Percentiles rank a stretch among this genome's conserved stretches.
These are phyloP conservation scores for Allodekkera sacchari DNA, from an alignment of 805 yeast species.

Conservation along the genomic window DNA sequence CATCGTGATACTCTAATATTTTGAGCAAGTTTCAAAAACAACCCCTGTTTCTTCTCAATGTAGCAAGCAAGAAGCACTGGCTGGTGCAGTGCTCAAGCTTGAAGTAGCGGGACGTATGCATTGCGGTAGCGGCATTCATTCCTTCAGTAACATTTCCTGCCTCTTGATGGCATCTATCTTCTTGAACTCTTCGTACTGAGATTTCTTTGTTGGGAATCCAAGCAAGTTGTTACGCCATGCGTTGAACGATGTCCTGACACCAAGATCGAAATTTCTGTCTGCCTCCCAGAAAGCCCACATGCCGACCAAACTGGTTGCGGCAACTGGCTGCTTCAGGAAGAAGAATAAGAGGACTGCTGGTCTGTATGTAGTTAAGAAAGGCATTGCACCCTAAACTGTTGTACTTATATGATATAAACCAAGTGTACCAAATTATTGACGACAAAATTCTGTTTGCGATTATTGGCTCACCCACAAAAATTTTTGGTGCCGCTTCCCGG, in stretches of 20 bases:
- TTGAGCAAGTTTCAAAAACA: too few species aligned
- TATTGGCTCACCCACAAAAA: too few species aligned
- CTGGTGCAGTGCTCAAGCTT: too few species aligned
- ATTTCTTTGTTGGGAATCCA: constrained; percentile 26
- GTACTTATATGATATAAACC: too few species aligned
- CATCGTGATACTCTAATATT: too few species aligned
- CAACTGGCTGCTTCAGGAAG: constrained; percentile 29
- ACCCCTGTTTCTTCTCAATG: too few species aligned
- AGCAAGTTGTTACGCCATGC: constrained; percentile 19
- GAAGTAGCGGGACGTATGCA: too few species aligned
- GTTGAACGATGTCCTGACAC: constrained; percentile 22
- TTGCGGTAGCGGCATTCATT: constrained; percentile 3
- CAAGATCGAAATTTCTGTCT: constrained; percentile 24
- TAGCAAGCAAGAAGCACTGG: too few species aligned
- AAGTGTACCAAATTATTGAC: too few species aligned
- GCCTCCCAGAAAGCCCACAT: constrained; percentile 29
- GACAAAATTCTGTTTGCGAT: too few species aligned
- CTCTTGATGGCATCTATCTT: constrained; percentile 24
- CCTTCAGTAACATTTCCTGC: constrained; percentile 12
- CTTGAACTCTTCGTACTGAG: constrained; percentile 24
- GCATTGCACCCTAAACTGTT: too few species aligned
- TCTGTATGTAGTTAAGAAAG: constrained; percentile 24
- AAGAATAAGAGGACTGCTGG: constrained; percentile 29
- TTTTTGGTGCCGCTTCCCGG: too few species aligned
- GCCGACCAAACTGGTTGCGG: constrained; percentile 24